Conservation (phyloP, 139 green algal genomes). For the Diplosphaera chodatii region DNA sequence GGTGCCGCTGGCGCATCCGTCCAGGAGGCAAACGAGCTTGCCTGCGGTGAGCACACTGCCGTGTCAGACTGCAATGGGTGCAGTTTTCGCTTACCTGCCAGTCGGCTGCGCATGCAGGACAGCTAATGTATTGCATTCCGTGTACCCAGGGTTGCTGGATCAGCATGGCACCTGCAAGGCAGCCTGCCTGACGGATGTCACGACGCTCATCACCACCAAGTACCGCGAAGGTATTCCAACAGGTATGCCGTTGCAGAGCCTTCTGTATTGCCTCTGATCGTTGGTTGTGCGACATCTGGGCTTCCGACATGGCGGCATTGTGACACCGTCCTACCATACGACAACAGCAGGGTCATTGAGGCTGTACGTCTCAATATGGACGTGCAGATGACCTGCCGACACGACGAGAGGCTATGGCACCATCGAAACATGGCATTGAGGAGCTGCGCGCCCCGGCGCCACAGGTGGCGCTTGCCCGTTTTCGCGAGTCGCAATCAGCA, state of each 20-base stretch:
- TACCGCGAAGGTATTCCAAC: neutral
- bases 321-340: too few species aligned
- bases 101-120: too few species aligned
- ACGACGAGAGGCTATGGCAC: slow-evolving; percentile 6
- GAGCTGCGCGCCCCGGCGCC: slow-evolving; percentile 24
- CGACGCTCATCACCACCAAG: neutral
- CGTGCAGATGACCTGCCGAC: slow-evolving; percentile 5
- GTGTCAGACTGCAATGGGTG: too few species aligned
- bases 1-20: neutral
- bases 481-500: neutral
- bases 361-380: too few species aligned
- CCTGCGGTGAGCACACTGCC: neutral
- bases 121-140: too few species aligned
- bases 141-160: neutral
- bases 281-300: neutral
- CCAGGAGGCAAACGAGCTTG: neutral
- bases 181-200: neutral
- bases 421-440: slow-evolving; percentile 1
- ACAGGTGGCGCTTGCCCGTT: slow-evolving; percentile 24
- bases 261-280: neutral
- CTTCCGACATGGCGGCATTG: neutral
- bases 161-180: neutral
- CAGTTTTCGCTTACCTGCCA: too few species aligned
- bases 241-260: neutral
- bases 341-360: too few species aligned